Base-by-base conservation (phyloP, 2,329 filamentous ascomycete genomes). In the Diaporthe ampelina region DNA sequence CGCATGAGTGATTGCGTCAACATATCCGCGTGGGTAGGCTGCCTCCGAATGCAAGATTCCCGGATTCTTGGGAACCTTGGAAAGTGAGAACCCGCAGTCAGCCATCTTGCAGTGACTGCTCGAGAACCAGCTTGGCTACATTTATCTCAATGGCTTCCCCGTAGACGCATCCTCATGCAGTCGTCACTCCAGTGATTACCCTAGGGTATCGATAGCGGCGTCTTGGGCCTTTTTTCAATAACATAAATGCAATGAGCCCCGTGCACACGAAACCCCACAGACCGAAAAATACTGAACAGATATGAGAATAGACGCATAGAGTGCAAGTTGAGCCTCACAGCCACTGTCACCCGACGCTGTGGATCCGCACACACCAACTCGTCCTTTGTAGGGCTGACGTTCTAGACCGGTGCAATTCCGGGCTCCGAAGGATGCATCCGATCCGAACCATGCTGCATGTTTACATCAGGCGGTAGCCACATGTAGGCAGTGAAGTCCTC, bases 281-380 rank as follows among this genome's bases (percentile, higher is more conserved):
- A 50, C 61, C 26, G 29, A 29, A 11, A n/a, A 45, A 65, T 10
- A 32, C 9, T 19, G 13, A 13, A 29, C 26, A 67, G 45, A 37
- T 21, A 26, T 37, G 24, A 32, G 32, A 50, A 52, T 52, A 52
- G 19, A 37, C 35, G 61, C 61, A 11, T 8, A 37, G 40, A 15
- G 61, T 37, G n/a, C 21, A 29, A 67, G 21, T 67, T 67, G 61
- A 67, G 61, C 61, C 61, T 67, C 61, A 52, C 29, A 67, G 61
- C 61, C 61, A 67, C 45, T 8, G 43, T 67, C 61, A 67, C 61
- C 43, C 61, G 43, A 67, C 61, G 21, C 61, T 52, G 61, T 48
- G 61, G 61, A 67, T 67, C 61, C 45, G 61, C 45, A 45, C 26
- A 37, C 61, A 52, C 61, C 61, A 67, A n/a, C 29, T 52, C 37